Base-by-base conservation (phyloP, 2,329 filamentous ascomycete species). In the Monascus ruber region DNA sequence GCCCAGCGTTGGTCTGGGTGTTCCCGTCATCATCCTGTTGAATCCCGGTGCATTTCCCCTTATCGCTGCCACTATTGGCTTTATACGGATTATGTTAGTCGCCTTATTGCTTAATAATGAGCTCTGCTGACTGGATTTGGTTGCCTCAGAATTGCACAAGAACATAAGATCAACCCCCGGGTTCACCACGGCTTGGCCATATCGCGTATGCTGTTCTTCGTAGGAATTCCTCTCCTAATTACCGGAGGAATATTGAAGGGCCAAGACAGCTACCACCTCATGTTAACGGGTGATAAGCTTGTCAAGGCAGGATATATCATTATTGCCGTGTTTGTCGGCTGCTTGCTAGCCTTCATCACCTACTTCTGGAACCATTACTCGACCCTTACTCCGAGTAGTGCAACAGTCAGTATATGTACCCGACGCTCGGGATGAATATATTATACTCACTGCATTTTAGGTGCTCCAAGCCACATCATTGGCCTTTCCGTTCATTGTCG, bases 21-120 rank as follows among this genome's bases (percentile, higher is more conserved):
- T 52, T 6, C 50, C 46, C 6, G 35, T 46, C 1, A 28, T 40
- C 2, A 52, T 54, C 24, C 44, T 54, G 3, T 38, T 47, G 10
- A 52, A 48, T 36, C 42, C 48, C 6, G 51, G 50, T n/a, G 41
- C 52, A 17, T 45, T 53, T 32, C 51, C 51, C 5, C 43, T 52
- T 24, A 48, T 54, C 8, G 47, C 44, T 7, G 51, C 50, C 10
- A 54, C 51, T 5, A 36, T 53, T 24, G 51, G 49, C 5, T 42
- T 49, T 2, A 37, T 53, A 25, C 46, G 48, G 24, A 47, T 52
- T 26, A 49, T 51, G 49, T 51, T 40, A 42, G 47, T 44, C 10
- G 6, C 4, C 24, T 10, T 24, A 11, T 24, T 35, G 24, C 11
- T 35, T 7, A 25, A 25, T 25, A 10, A 25, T 9, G 6, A 8